These are phyloP conservation scores for Aureobasidium sp. DNA, from an alignment of 2,329 filamentous ascomycete species.

Conservation along the genomic window DNA sequence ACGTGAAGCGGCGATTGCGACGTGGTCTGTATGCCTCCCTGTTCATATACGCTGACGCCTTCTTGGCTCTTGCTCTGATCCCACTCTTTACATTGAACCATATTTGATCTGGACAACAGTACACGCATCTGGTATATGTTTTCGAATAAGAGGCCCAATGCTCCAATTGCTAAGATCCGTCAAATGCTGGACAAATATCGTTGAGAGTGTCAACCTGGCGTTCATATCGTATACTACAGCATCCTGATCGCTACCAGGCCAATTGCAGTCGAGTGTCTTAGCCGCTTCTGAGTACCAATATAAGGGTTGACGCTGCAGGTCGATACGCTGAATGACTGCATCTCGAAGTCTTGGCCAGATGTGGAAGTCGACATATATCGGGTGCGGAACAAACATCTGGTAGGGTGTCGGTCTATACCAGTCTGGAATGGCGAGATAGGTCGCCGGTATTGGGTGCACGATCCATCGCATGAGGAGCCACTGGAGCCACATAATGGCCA, in stretches of 20 bases:
- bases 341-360: slow-evolving; percentile 13
- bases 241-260: neutral
- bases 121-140: slow-evolving; percentile 12
- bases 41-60: neutral
- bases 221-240: neutral
- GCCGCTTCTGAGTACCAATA: slow-evolving; percentile 11
- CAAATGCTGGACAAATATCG: neutral
- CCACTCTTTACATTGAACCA: neutral
- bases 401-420: slow-evolving; percentile 59
- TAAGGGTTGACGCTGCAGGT: slow-evolving; percentile 2
- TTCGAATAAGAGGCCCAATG: slow-evolving; percentile 1
- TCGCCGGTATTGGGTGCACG: slow-evolving; percentile 66
- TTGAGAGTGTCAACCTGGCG: neutral
- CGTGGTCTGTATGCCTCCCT: neutral
- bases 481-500: slow-evolving; percentile 5
- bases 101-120: slow-evolving; percentile 7
- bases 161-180: slow-evolving; percentile 9
- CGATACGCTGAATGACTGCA: neutral
- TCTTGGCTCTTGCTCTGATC: neutral
- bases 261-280: slow-evolving; percentile 5
- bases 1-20: neutral
- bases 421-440: slow-evolving; percentile 65
- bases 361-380: slow-evolving; percentile 27
- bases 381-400: slow-evolving; percentile 60
- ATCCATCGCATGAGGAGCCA: slow-evolving; percentile 63